Conservation (phyloP, 2,329 filamentous ascomycete genomes). For the Epichloe baconii region DNA sequence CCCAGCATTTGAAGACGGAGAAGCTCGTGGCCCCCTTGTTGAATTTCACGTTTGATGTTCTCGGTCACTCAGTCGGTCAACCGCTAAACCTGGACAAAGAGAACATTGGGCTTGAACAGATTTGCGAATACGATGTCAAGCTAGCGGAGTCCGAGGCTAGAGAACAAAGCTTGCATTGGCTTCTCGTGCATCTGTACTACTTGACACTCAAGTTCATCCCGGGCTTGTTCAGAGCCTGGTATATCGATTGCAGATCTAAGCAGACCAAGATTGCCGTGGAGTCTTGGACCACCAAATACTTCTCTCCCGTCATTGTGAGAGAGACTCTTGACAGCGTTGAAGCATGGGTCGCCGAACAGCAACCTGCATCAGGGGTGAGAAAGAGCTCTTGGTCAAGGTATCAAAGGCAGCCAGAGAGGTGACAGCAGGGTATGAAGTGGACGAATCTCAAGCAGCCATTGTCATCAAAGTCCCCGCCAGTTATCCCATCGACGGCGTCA, state of each 20-base stretch:
- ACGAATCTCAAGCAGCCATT: slow-evolving; percentile 75
- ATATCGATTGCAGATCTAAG: slow-evolving; percentile 64
- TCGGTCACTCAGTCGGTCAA: slow-evolving; percentile 64
- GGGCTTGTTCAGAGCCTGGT: slow-evolving; percentile 72
- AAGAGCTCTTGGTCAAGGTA: slow-evolving; percentile 54
- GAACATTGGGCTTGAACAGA: slow-evolving; percentile 44
- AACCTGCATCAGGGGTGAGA: slow-evolving; percentile 36
- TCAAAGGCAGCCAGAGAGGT: slow-evolving; percentile 62
- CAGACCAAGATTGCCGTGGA: slow-evolving; percentile 72
- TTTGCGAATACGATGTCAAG: slow-evolving; percentile 39
- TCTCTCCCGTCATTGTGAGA: slow-evolving; percentile 57
- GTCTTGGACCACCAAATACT: slow-evolving; percentile 72
- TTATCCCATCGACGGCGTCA: slow-evolving; percentile 71
- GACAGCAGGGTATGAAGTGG: slow-evolving; percentile 72
- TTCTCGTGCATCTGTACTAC: slow-evolving; percentile 79
- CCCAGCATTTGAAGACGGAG: slow-evolving; percentile 62
- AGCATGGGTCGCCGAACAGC: slow-evolving; percentile 48
- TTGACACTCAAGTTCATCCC: slow-evolving; percentile 65
- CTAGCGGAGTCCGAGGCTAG: slow-evolving; percentile 43
- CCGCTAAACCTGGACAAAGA: slow-evolving; percentile 62
- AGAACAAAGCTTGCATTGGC: slow-evolving; percentile 67
- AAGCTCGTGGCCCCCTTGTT: slow-evolving; percentile 57
- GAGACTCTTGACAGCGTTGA: slow-evolving; percentile 54
- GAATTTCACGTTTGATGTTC: slow-evolving; percentile 69
- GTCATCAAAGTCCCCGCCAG: slow-evolving; percentile 66